A percentile compares a stretch with the other conserved stretches of the same genome.
Conservation (phyloP, 73 alveolate species). For the Tetrahymena malaccensis region DNA sequence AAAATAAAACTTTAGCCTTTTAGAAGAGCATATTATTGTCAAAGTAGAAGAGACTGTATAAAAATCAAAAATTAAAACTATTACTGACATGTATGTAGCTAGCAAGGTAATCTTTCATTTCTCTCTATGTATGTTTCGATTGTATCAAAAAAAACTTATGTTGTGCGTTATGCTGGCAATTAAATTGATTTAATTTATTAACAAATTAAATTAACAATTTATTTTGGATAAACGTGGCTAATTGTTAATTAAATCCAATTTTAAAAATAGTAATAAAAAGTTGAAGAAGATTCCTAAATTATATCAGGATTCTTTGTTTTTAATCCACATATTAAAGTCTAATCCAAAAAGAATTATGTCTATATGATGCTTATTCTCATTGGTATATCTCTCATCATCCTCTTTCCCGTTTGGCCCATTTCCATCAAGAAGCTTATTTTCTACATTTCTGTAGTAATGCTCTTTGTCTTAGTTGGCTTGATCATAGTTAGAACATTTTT, state of each 20-base stretch:
- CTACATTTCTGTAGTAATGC: background rate
- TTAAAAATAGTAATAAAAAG: background rate
- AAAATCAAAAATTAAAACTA: background rate
- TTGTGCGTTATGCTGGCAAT: background rate
- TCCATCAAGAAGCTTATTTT: background rate
- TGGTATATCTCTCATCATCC: background rate
- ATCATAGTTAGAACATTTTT: background rate
- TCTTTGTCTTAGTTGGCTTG: background rate
- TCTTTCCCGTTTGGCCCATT: background rate
- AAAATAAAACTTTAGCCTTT: background rate
- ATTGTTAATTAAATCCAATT: background rate
- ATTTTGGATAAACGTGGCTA: background rate
- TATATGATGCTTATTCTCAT: background rate
- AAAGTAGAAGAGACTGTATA: background rate
- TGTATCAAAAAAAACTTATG: no score
- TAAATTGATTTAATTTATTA: no score
- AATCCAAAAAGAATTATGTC: background rate
- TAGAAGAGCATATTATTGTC: background rate
- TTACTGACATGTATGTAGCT: background rate
- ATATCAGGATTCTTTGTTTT: background rate
- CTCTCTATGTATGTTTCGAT: no score
- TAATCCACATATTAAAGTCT: background rate
- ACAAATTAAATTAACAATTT: no score
- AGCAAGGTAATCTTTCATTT: background rate
- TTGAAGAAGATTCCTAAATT: background rate